Evolutionary conservation across 352 stramenopile species (phyloP), one percentile per base, ranked within the genome.

Genomic region (Phytophthora citricola): DNA sequence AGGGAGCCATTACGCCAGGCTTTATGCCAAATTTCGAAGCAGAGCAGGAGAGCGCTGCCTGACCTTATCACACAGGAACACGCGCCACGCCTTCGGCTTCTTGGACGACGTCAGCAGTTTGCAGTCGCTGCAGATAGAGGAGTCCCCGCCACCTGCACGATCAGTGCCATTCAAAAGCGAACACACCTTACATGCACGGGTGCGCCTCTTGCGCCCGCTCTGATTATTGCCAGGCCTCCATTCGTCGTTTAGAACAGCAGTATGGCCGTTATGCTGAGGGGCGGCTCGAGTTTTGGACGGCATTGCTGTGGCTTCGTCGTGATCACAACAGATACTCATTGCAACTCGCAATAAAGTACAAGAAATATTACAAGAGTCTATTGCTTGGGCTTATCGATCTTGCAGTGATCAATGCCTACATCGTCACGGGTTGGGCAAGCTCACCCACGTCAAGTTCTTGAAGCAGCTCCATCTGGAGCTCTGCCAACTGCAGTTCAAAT

Each of bases 1-100:
- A 59, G 26, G 0, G 52, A 44, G 24, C 40, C 53, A 36, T 61
- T 46, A n/a, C 40, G 10, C 41, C 41, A 46, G 2, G 27, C 31
- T 31, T 52, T 45, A 43, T 61, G 41, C 29, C 53, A 61, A 36
- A 61, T 61, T 11, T 61, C 53, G 9, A 61, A 61, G 29, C 41
- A 61, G 27, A 40, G 26, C 1, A 50, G 3, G 15, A 34, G 52
- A 20, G 49, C 39, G 15, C 52, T 51, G 39, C 2, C 52, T 15
- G 3, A 44, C 41, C 52, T 44, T 60, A 11, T 56, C 49, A 27
- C 34, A 56, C 17, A 56, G 49, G 11, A 56, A 56, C n/a, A 56
- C 34, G 8, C 50, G 22, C 34, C 50, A 46, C 14, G 50, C 50
- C 14, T 47, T 58, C 3, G 50, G 34, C 22, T 47, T 58, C 34